Percentiles rank a stretch among this genome's conserved stretches.
These are phyloP conservation scores for Salix dunnii DNA, from an alignment of 345 rosid genomes.

Conservation along the genomic window DNA sequence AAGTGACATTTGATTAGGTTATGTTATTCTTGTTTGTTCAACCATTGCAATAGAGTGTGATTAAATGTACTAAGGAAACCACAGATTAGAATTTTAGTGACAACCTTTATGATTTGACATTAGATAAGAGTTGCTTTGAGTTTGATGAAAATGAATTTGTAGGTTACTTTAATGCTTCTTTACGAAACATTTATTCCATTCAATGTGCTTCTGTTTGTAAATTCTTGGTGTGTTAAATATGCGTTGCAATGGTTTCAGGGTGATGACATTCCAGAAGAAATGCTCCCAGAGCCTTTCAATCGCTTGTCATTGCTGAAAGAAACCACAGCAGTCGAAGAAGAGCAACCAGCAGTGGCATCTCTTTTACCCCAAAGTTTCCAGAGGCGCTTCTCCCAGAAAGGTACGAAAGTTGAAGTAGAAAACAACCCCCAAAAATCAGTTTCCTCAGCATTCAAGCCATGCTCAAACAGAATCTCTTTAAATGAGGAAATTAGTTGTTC, in stretches of 20 bases:
- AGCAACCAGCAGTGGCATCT: slow-evolving; percentile 39
- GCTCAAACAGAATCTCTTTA: slow-evolving; percentile 10
- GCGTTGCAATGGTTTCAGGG: slow-evolving; percentile 38
- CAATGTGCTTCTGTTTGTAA: background rate
- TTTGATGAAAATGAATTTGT: background rate
- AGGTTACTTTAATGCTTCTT: background rate
- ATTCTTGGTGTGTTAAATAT: background rate
- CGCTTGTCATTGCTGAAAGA: background rate
- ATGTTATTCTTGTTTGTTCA: background rate
- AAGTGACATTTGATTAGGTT: background rate
- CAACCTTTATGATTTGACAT: background rate
- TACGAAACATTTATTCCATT: background rate
- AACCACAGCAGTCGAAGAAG: slow-evolving; percentile 7
- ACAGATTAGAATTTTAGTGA: background rate
- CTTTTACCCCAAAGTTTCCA: slow-evolving; percentile 40
- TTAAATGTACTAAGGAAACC: background rate
- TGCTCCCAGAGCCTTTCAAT: slow-evolving; percentile 70
- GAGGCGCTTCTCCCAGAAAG: slow-evolving; percentile 42
- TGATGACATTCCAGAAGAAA: slow-evolving; percentile 70
- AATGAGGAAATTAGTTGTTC: slow-evolving; percentile 17
- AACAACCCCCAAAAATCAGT: slow-evolving; percentile 18
- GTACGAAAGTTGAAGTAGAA: background rate
- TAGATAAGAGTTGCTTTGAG: background rate
- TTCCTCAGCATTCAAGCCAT: slow-evolving; percentile 12
- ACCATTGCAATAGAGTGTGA: background rate